A percentile compares a stretch with the other conserved stretches of the same genome.
Conservation (phyloP, 1,139 yeast species). For the Pneumocystis canis region DNA sequence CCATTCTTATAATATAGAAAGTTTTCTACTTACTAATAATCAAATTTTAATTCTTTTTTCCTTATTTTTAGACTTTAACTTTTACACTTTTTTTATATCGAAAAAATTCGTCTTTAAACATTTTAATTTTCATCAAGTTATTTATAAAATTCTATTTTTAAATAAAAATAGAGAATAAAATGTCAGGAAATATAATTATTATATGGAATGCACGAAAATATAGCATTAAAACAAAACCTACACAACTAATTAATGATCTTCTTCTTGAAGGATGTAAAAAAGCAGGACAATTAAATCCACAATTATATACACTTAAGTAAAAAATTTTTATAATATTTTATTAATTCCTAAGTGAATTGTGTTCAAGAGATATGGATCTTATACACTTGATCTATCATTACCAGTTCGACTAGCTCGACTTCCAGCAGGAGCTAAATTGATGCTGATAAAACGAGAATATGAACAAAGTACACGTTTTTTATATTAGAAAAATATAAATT, state of each 20-base stretch:
- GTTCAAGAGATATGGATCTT: slow-evolving; percentile 3
- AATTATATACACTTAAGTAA: slow-evolving; percentile 3
- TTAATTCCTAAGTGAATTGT: not conserved
- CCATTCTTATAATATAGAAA: too few relatives aligned
- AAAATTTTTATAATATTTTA: not conserved
- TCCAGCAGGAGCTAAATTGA: slow-evolving; percentile 13
- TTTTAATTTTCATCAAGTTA: not conserved
- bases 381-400: slow-evolving; percentile 11
- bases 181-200: slow-evolving; percentile 9
- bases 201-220: slow-evolving; percentile 4
- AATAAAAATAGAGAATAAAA: not conserved
- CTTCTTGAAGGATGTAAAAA: slow-evolving; percentile 10
- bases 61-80: too few relatives aligned
- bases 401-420: slow-evolving; percentile 11
- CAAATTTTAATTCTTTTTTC: too few relatives aligned
- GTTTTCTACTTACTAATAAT: too few relatives aligned
- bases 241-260: slow-evolving; percentile 7
- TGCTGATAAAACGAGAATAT: not conserved
- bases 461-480: not conserved
- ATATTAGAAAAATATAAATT: too few relatives aligned
- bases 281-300: slow-evolving; percentile 6
- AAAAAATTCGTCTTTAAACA: not conserved
- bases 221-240: slow-evolving; percentile 8
- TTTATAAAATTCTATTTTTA: not conserved
- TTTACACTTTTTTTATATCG: too few relatives aligned